Base-by-base conservation (phyloP, 2,329 filamentous ascomycete genomes). In the Chaetomium sp. region DNA sequence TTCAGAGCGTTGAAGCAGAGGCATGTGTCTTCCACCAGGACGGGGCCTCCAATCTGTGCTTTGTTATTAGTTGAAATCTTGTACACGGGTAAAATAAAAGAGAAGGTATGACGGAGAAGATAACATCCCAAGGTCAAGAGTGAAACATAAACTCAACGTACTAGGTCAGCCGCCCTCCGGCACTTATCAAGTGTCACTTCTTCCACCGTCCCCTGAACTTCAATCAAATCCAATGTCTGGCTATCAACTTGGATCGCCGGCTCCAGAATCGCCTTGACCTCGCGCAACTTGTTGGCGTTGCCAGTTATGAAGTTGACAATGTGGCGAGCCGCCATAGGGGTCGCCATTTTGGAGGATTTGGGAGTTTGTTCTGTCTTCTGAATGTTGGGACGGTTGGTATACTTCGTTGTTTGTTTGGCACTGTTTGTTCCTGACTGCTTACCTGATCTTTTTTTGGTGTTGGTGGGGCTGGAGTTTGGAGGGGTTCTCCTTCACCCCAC, bases 11-110 rank as follows among this genome's bases (percentile, higher is more conserved):
- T 86, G 70, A 96, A 99, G 76, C 91, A 95, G 49, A 99, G 79
- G 63, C 91, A 91, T 12, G 94, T 99, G 72, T 99, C 94, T 73
- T 99, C 94, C 9, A 96, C 92, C 41, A 99, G 78, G 7, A 96
- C 94, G 3, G 95, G 91, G 0, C 91, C 91, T 66, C 87, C 77
- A 48, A 94, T 73, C 90, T 95, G 58, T 45, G 14, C 10, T n/a
- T 33, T 4, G 36, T 49, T 35, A 40, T 52, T 43, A 55, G 49
- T 27, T 49, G 48, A 10, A 32, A 32, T 27, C 19, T 3, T 27
- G 19, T 27, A 27, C 19, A 27, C 19, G 19, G 19, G 2, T 27
- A 27, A 27, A 27, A 27, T 3, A 27, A 3, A 27, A 27, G 19
- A 3, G 19, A 27, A 27, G 19, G 19, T 27, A 3, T 27, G 19